phyloP scores from a whole-genome alignment of 2,329 filamentous ascomycete species.

The Laburnicola sp. region DNA sequence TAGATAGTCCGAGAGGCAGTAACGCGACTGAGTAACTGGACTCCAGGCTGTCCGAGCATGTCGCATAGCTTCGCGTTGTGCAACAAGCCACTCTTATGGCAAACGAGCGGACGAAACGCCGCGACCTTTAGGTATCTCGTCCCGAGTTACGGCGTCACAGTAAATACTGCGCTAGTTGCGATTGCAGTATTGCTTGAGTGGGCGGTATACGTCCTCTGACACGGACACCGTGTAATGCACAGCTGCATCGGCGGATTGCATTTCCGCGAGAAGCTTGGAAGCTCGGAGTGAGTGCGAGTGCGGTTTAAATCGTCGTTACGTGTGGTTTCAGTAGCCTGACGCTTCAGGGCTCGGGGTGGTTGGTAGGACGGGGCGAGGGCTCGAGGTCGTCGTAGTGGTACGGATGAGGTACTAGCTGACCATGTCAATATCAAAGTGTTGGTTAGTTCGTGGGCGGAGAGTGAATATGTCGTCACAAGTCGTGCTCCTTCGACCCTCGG shows the following conservation, averaged over 20 bases:
- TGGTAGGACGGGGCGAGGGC: neutral
- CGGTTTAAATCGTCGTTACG: slow-evolving; percentile 26
- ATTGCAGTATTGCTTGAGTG: neutral
- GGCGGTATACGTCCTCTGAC: slow-evolving; percentile 18
- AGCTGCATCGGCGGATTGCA: slow-evolving; percentile 46
- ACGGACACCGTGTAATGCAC: slow-evolving; percentile 22
- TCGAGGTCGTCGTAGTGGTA: neutral
- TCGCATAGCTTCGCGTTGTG: slow-evolving; percentile 42
- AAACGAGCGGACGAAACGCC: slow-evolving; percentile 46
- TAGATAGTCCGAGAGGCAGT: slow-evolving; percentile 21
- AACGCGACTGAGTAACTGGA: slow-evolving; percentile 44
- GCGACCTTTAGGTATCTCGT: slow-evolving; percentile 50
- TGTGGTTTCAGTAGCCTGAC: slow-evolving; percentile 21
- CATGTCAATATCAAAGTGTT: neutral
- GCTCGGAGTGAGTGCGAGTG: slow-evolving; percentile 38
- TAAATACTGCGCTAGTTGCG: slow-evolving; percentile 11
- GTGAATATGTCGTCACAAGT: too few relatives aligned
- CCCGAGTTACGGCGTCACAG: slow-evolving; percentile 35
- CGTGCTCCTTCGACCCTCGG: too few relatives aligned
- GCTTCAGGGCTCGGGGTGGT: slow-evolving; percentile 16
- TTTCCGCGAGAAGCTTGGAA: slow-evolving; percentile 44
- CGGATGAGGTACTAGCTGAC: neutral
- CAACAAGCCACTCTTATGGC: slow-evolving; percentile 48
- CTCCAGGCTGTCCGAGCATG: slow-evolving; percentile 28
- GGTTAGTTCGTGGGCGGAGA: too few relatives aligned